phyloP scores from a whole-genome alignment of 495 filamentous ascomycete species.

The Neurospora sp. region DNA sequence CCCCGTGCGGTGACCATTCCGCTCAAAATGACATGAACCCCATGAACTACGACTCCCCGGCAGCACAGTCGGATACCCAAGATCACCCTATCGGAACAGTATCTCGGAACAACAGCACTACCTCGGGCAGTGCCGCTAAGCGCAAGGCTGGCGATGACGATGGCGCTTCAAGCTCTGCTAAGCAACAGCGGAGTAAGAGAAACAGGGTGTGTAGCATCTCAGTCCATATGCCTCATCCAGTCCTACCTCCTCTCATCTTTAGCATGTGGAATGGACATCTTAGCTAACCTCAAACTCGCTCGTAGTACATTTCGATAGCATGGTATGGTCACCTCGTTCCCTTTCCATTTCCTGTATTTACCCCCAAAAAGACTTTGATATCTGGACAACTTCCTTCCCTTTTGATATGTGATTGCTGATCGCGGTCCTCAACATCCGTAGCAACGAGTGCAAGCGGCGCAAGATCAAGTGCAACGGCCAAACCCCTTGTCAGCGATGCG shows the following conservation, averaged over 20 bases:
- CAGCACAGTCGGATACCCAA: slow-evolving; percentile 1
- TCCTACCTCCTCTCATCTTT: not conserved
- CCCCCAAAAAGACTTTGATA: not conserved
- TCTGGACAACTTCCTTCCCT: not conserved
- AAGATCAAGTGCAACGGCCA: slow-evolving; percentile 93
- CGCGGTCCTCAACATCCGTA: slow-evolving; percentile 13
- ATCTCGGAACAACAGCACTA: slow-evolving; percentile 17
- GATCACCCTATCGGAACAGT: slow-evolving; percentile 8
- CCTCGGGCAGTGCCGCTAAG: not conserved
- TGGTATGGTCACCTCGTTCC: slow-evolving; percentile 46
- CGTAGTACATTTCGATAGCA: slow-evolving; percentile 80
- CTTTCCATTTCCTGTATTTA: not conserved
- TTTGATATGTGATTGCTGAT: not conserved
- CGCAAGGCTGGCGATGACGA: slow-evolving; percentile 13
- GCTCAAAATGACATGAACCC: slow-evolving; percentile 7
- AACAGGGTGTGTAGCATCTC: slow-evolving; percentile 33
- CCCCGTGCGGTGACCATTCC: slow-evolving; percentile 27
- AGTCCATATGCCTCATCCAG: not conserved
- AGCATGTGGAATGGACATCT: not conserved
- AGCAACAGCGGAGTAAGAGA: slow-evolving; percentile 50
- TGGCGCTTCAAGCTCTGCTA: slow-evolving; percentile 23
- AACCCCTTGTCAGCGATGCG: slow-evolving; percentile 73
- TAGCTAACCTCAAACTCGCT: not conserved
- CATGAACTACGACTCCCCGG: not conserved
- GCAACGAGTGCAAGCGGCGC: slow-evolving; percentile 79